Evolutionary conservation across 2,329 filamentous ascomycete species (phyloP), one percentile per base, ranked within the genome.

Genomic region (Penicillium sp.): DNA sequence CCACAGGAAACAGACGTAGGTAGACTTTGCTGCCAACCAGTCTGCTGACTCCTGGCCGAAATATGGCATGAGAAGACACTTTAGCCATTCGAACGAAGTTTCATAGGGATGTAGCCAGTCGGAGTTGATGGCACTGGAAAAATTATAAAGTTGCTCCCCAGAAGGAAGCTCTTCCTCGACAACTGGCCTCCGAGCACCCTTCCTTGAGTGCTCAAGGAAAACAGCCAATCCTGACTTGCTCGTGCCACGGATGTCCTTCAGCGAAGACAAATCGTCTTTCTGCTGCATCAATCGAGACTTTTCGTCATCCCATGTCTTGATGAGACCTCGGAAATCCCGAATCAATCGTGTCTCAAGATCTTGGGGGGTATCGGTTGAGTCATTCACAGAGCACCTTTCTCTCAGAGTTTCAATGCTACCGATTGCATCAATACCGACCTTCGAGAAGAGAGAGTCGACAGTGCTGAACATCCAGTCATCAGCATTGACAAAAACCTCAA

Each of bases 401-500:
- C 69, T 72, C 45, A 76, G 52, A 46, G 69, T 67, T 43, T 78
- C 69, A 4, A 78, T 71, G n/a, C 73, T 70, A 8, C 76, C 75
- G 6, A 81, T 61, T 5, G 71, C 71, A 28, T 79, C 70, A 16
- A 85, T 72, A 1, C 78, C 79, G 25, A 84, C 62, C 57, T 77
- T 81, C 44, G 77, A 75, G 50, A 86, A 78, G 4, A 84, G 70
- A 45, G 77, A 75, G 25, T 79, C 78, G 14, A 81, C 71, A 2
- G 80, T 80, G 49, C 80, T 79, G 61, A 84, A 84, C 63, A 84
- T 73, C 69, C 78, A 82, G 57, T 83, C 77, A 66, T 87, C 85
- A 2, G 83, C 82, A 60, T 82, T 75, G 26, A 77, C 73, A 58
- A 78, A 81, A 6, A 77, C 68, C 57, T 81, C 78, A 12, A 86